Percentiles rank a stretch among this genome's conserved stretches.
phyloP scores from a whole-genome alignment of 306 rosid species.

The Sophora flavescens region DNA sequence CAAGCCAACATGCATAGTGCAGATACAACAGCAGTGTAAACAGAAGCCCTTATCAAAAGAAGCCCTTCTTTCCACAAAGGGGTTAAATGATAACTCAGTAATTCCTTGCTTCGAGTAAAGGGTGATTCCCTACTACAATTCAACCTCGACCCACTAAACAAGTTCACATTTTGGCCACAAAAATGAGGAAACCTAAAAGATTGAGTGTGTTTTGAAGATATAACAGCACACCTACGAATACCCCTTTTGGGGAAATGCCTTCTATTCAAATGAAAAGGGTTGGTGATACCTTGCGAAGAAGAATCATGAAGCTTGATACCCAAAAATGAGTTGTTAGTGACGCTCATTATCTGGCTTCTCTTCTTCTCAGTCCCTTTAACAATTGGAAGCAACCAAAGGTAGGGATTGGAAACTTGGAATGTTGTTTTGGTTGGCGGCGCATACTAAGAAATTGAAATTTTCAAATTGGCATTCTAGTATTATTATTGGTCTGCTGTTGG shows the following conservation, averaged over 20 bases:
- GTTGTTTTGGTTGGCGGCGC: no score
- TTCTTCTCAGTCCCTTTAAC: constrained; percentile 66
- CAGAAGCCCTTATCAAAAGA: constrained; percentile 76
- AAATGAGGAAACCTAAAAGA: constrained; percentile 64
- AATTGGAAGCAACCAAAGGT: neutral
- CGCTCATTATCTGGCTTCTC: constrained; percentile 56
- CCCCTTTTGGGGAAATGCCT: constrained; percentile 49
- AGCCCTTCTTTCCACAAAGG: constrained; percentile 79
- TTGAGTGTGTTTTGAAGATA: constrained; percentile 58
- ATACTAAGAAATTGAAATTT: no score
- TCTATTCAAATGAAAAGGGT: constrained; percentile 49
- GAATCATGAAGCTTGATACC: constrained; percentile 63
- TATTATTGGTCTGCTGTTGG: no score
- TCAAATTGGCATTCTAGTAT: no score
- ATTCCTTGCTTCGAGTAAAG: constrained; percentile 56
- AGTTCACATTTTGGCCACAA: constrained; percentile 69
- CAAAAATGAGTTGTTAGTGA: constrained; percentile 62
- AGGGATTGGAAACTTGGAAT: no score
- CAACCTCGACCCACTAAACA: constrained; percentile 60
- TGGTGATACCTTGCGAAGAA: constrained; percentile 47
- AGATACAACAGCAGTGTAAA: constrained; percentile 69
- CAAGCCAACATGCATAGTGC: constrained; percentile 79
- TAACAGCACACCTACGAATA: constrained; percentile 42
- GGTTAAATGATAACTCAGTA: constrained; percentile 61
- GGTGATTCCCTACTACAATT: constrained; percentile 71